Evolutionary conservation across 2,329 filamentous ascomycete species (phyloP), one percentile per base, ranked within the genome.

Genomic region (Cercospora sp.): DNA sequence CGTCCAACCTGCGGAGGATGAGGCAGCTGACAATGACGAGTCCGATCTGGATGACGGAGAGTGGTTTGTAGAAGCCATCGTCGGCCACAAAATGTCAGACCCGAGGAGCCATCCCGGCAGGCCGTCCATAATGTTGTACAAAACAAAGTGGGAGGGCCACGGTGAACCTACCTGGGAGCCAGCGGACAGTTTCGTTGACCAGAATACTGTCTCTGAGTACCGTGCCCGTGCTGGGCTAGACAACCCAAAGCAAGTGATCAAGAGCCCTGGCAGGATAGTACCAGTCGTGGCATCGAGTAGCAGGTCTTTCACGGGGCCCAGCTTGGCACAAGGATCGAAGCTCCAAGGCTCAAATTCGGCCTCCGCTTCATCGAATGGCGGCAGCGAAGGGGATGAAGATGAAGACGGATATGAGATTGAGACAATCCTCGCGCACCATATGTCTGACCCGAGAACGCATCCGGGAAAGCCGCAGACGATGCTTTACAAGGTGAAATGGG

Each of bases 91-190:
- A 18, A 60, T 75, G 57, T 75, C 73, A 2, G 76, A 78, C 60
- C 75, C 76, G 4, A 66, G 64, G 12, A 76, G 73, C 6, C 77
- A 78, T 62, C 68, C 73, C 16, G 75, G 75, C 3, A 73, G 70
- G 26, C 65, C 73, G 57, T 69, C 73, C 13, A 72, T 75, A 2
- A 75, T 76, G 74, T 68, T 78, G 1, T 78, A 78, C 63, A 71
- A 74, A 26, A 76, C 77, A 30, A 78, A 78, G 62, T 78, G 77
- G 77, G 73, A 74, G 63, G 76, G 77, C 3, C 76, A 64, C 33
- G 67, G 72, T 3, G 75, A 77, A 16, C 68, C 70, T 8, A 76
- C 76, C 0, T 79, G 78, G 78, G 77, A 79, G 69, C 77, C 78
- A 0, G 67, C 63, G 13, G 68, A 73, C 6, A 78, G 75, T 61